phyloP scores from a whole-genome alignment of 805 yeast genomes.

The Candida alai region DNA sequence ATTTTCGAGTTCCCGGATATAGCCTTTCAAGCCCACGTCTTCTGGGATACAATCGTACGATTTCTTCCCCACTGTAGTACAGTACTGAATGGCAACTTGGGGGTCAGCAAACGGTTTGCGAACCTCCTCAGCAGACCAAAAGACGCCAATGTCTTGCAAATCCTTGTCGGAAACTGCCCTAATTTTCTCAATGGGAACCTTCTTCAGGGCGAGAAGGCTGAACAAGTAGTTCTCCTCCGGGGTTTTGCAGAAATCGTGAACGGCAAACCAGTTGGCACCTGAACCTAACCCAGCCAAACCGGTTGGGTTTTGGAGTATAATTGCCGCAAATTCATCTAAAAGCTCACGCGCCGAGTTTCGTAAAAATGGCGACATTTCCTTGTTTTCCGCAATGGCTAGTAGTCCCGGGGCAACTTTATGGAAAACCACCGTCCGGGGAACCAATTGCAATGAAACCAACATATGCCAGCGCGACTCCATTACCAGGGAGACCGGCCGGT shows the following conservation, averaged over 20 bases:
- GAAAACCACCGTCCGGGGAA: conserved; percentile 32
- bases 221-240: background rate
- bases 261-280: background rate
- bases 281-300: background rate
- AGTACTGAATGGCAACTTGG: background rate
- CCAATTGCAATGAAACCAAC: conserved; percentile 10
- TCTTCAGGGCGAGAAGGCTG: background rate
- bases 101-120: background rate
- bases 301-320: background rate
- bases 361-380: background rate
- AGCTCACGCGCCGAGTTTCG: background rate
- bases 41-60: conserved; percentile 1
- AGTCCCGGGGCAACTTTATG: conserved; percentile 39
- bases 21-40: background rate
- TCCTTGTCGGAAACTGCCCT: background rate
- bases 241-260: background rate
- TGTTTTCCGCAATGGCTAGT: conserved; percentile 22
- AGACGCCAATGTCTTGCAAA: background rate
- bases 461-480: background rate
- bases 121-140: no score
- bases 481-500: background rate
- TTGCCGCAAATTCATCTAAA: background rate
- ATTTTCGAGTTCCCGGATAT: background rate
- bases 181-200: background rate
- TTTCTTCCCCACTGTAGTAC: background rate